These are phyloP conservation scores for Biscogniauxia marginata DNA, from an alignment of 2,329 filamentous ascomycete species.

Conservation along the genomic window DNA sequence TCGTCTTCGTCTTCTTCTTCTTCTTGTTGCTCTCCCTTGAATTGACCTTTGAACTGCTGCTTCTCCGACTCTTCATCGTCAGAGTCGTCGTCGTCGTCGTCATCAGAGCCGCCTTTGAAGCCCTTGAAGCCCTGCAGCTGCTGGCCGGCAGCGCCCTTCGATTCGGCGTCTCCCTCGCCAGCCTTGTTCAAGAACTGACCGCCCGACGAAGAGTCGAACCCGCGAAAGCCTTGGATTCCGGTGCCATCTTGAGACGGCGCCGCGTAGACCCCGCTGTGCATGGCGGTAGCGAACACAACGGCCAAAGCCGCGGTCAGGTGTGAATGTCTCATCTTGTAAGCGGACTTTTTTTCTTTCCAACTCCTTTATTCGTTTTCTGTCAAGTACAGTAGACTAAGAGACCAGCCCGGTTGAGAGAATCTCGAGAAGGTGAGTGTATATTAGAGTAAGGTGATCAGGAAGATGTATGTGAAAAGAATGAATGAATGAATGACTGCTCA, in stretches of 20 bases:
- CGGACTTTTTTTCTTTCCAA: neutral
- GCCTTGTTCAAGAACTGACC: neutral
- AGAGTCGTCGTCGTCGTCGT: neutral
- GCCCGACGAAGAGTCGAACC: neutral
- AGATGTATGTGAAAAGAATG: neutral
- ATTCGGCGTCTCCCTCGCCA: neutral
- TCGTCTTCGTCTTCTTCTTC: neutral
- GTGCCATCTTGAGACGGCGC: constrained; percentile 11
- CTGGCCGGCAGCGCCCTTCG: neutral
- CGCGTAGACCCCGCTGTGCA: constrained; percentile 11
- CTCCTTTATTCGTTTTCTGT: no score
- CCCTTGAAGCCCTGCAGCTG: neutral
- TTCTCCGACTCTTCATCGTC: neutral
- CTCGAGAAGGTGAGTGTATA: neutral
- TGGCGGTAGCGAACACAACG: constrained; percentile 12
- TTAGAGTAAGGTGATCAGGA: neutral
- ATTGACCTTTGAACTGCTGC: neutral
- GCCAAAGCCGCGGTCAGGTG: constrained; percentile 14
- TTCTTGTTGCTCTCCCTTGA: neutral
- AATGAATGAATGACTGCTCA: constrained; percentile 8
- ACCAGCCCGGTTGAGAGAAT: neutral
- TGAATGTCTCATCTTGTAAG: constrained; percentile 21
- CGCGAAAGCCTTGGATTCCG: neutral
- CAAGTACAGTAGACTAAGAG: neutral
- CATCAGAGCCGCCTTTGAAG: neutral